Percentiles rank a stretch among this genome's conserved stretches.
Evolutionary conservation across 305 asterid species (phyloP).

Genomic region (Solanum hybrid): DNA sequence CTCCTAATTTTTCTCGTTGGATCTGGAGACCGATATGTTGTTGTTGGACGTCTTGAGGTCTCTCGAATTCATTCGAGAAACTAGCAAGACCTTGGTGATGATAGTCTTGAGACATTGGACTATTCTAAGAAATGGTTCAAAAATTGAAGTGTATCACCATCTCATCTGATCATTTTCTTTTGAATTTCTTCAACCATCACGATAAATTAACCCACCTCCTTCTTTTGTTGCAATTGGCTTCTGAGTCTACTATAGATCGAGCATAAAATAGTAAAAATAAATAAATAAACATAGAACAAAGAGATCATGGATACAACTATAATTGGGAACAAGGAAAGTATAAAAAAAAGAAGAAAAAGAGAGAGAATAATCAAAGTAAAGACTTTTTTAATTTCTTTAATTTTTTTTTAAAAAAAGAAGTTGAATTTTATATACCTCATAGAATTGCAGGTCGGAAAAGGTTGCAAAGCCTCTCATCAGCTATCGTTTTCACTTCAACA

Average conservation of each 20-base stretch:
- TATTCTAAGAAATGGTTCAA: slow-evolving; percentile 39
- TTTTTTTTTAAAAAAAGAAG: neutral
- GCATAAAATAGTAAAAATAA: neutral
- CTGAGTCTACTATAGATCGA: neutral
- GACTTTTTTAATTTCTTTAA: neutral
- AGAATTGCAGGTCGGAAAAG: slow-evolving; percentile 51
- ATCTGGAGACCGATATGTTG: slow-evolving; percentile 72
- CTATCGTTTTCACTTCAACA: slow-evolving; percentile 59
- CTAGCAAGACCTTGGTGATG: slow-evolving; percentile 53
- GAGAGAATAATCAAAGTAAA: slow-evolving; percentile 26
- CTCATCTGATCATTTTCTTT: slow-evolving; percentile 25
- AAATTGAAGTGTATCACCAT: neutral
- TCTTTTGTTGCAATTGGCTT: neutral
- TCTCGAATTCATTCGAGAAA: slow-evolving; percentile 83
- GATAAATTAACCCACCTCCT: neutral
- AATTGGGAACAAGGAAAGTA: neutral
- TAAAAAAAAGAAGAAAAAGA: neutral
- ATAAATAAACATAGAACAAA: slow-evolving; percentile 9
- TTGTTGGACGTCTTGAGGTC: slow-evolving; percentile 35
- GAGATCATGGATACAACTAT: slow-evolving; percentile 8
- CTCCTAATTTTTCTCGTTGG: slow-evolving; percentile 68
- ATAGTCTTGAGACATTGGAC: slow-evolving; percentile 82
- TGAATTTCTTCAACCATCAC: slow-evolving; percentile 26
- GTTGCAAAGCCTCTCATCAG: slow-evolving; percentile 39
- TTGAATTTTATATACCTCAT: slow-evolving; percentile 30